Conservation (phyloP, 139 green algal species). For the Desmodesmus armatus region DNA sequence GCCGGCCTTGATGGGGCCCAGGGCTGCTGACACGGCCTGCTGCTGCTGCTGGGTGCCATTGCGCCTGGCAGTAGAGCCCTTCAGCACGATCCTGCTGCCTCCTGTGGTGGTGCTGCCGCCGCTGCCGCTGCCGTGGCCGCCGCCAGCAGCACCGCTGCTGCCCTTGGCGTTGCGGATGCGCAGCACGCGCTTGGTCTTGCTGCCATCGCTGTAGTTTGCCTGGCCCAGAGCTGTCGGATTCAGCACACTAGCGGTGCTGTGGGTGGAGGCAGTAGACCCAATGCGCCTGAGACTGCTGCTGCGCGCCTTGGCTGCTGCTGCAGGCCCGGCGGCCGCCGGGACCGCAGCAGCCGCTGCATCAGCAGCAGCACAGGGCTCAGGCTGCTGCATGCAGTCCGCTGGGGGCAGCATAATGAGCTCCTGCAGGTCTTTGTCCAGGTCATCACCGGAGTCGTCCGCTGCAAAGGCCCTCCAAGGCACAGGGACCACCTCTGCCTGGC, state of each 20-base stretch:
- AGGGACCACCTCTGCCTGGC: neutral
- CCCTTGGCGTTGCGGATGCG: neutral
- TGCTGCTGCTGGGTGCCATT: neutral
- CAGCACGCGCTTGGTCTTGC: neutral
- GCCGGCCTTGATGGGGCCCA: neutral
- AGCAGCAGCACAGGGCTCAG: neutral
- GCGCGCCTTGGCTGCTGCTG: neutral
- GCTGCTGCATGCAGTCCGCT: neutral
- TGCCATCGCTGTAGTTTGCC: no score
- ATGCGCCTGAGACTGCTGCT: neutral
- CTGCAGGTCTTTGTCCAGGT: neutral
- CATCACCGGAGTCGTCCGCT: slow-evolving; percentile 9
- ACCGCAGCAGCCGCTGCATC: slow-evolving; percentile 15
- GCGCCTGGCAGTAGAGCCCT: no score
- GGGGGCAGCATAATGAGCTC: slow-evolving; percentile 5
- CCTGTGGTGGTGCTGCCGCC: neutral
- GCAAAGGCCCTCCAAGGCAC: slow-evolving; percentile 22
- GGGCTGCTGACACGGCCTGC: neutral
- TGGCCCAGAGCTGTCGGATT: no score
- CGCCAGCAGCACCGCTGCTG: neutral
- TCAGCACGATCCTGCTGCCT: neutral
- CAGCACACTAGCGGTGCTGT: no score
- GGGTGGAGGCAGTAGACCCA: no score
- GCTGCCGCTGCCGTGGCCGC: neutral
- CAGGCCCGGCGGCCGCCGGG: neutral